Percentiles rank a stretch among this genome's conserved stretches.
phyloP scores from a whole-genome alignment of 768 basidiomycete genomes.

The Agaricus subrufescens region DNA sequence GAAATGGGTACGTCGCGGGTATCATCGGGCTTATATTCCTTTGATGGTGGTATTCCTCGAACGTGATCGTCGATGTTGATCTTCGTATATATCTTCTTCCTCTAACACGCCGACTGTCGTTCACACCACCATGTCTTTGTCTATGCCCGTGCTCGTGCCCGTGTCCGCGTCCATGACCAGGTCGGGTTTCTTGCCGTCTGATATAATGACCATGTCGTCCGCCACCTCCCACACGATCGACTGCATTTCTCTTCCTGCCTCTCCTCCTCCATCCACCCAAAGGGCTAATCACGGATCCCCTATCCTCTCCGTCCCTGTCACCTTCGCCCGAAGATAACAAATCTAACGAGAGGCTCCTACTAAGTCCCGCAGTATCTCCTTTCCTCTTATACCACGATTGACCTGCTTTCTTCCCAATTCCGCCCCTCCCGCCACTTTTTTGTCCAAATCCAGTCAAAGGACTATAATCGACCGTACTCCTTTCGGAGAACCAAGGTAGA shows the following conservation, averaged over 20 bases:
- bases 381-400: constrained; percentile 3
- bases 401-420: not conserved
- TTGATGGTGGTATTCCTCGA: constrained; percentile 8
- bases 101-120: not conserved
- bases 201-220: not conserved
- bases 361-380: not conserved
- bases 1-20: constrained; percentile 1
- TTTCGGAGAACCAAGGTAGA: constrained; percentile 5
- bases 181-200: not conserved
- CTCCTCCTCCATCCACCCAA: constrained; percentile 5
- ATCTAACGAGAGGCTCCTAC: not conserved
- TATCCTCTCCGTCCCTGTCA: not conserved
- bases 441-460: constrained; percentile 5
- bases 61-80: constrained; percentile 8
- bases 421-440: constrained; percentile 2
- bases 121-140: too few species aligned
- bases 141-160: not conserved
- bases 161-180: constrained; percentile 1
- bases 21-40: constrained; percentile 6
- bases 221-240: not conserved
- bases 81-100: constrained; percentile 2
- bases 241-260: not conserved
- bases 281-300: not conserved
- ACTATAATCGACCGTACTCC: constrained; percentile 8
- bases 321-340: constrained; percentile 1